phyloP scores from a whole-genome alignment of 2,329 filamentous ascomycete species.

The Beauveria pseudobassiana region DNA sequence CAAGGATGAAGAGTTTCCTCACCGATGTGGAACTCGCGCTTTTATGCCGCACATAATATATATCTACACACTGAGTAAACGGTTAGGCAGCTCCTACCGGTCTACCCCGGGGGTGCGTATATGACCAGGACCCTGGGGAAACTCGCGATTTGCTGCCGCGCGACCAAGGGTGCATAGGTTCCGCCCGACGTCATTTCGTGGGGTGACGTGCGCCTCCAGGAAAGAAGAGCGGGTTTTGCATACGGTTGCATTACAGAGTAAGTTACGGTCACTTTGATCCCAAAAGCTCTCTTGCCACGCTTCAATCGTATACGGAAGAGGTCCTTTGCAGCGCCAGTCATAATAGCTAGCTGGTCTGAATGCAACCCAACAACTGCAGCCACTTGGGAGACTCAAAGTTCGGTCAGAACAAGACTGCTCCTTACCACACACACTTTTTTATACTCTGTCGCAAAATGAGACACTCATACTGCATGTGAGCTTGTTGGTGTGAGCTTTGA shows the following conservation, averaged over 20 bases:
- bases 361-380: background rate
- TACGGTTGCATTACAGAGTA: background rate
- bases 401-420: background rate
- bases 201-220: background rate
- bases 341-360: background rate
- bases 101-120: background rate
- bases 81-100: background rate
- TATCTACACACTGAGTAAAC: background rate
- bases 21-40: conserved; percentile 5
- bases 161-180: background rate
- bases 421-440: background rate
- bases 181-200: background rate
- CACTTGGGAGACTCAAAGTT: background rate
- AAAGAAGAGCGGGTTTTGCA: background rate
- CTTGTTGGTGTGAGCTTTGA: background rate
- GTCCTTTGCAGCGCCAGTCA: no score
- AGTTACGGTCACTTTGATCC: background rate
- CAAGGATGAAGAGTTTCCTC: background rate
- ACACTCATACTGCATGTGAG: background rate
- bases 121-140: background rate
- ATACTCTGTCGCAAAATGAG: background rate
- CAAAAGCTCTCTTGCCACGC: background rate
- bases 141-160: background rate
- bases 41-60: background rate
- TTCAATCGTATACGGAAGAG: background rate